Percentiles rank a stretch among this genome's conserved stretches.
Conservation (phyloP, 371 early-diverging fungal genomes). For the Lichtheimia ramosa region DNA sequence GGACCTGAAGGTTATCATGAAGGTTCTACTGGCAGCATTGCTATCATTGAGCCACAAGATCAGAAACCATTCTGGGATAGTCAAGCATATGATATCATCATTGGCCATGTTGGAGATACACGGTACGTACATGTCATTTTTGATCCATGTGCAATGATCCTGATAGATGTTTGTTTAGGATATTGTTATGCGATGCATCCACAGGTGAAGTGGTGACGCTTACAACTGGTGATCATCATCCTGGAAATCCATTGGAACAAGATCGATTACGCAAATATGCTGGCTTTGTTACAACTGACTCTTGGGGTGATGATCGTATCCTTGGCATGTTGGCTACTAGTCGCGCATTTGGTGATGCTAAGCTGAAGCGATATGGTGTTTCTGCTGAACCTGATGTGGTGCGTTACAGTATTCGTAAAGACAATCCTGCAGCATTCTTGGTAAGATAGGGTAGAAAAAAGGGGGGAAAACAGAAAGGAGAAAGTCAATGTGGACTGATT, state of each 20-base stretch:
- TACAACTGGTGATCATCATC: constrained; percentile 66
- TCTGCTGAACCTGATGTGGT: constrained; percentile 75
- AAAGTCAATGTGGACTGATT: background rate
- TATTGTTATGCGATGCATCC: constrained; percentile 56
- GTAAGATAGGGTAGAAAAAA: constrained; percentile 12
- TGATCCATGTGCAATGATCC: background rate
- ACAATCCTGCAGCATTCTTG: constrained; percentile 49
- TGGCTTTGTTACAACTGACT: constrained; percentile 68
- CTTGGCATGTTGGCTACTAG: constrained; percentile 74
- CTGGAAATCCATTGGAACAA: constrained; percentile 54
- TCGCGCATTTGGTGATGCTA: constrained; percentile 74
- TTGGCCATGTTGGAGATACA: constrained; percentile 70
- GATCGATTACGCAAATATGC: constrained; percentile 62
- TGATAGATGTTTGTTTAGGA: constrained; percentile 10
- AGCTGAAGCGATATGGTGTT: constrained; percentile 72
- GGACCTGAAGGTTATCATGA: constrained; percentile 25
- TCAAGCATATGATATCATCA: constrained; percentile 47
- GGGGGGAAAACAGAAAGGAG: background rate
- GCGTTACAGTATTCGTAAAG: constrained; percentile 30
- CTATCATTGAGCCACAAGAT: constrained; percentile 58
- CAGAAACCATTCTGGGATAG: constrained; percentile 61
- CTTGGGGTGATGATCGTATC: constrained; percentile 77
- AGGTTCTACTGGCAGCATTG: constrained; percentile 65
- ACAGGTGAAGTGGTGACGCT: constrained; percentile 53
- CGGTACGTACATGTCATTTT: constrained; percentile 13